A percentile compares a stretch with the other conserved stretches of the same genome.
Conservation (phyloP, 1,284 basidiomycete species). For the Boletus semigastroideus region DNA sequence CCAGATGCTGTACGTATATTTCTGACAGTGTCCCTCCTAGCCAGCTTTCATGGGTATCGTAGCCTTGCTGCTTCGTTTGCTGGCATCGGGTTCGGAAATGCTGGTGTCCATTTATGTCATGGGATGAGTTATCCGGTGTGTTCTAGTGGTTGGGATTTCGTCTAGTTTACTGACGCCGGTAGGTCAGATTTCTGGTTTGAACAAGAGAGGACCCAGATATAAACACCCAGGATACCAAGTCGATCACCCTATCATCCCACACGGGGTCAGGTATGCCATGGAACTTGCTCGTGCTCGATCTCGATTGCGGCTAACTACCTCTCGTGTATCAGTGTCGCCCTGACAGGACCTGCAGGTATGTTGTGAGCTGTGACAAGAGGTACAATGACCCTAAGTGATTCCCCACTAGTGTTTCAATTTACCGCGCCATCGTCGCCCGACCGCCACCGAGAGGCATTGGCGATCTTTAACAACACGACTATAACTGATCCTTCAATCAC, state of each 20-base stretch:
- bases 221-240: conserved; percentile 84
- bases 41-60: conserved; percentile 5
- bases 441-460: conserved; percentile 86
- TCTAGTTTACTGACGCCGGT: conserved; percentile 7
- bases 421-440: conserved; percentile 89
- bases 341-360: conserved; percentile 82
- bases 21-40: background rate
- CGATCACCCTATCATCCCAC: conserved; percentile 88
- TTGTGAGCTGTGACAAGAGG: conserved; percentile 2
- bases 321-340: conserved; percentile 56
- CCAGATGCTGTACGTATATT: conserved; percentile 79
- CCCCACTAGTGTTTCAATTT: conserved; percentile 78
- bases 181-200: conserved; percentile 86
- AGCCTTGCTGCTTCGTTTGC: conserved; percentile 89
- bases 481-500: conserved; percentile 67
- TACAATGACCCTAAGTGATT: conserved; percentile 1
- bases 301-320: background rate
- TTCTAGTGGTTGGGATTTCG: conserved; percentile 8
- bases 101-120: conserved; percentile 89
- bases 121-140: conserved; percentile 81
- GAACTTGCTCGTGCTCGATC: background rate
- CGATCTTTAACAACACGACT: conserved; percentile 75
- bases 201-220: conserved; percentile 90
- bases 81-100: conserved; percentile 95
- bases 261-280: conserved; percentile 70